Percentiles rank a stretch among this genome's conserved stretches.
phyloP scores from a whole-genome alignment of 176 grass and related monocot genomes.

The Oryza nivara region DNA sequence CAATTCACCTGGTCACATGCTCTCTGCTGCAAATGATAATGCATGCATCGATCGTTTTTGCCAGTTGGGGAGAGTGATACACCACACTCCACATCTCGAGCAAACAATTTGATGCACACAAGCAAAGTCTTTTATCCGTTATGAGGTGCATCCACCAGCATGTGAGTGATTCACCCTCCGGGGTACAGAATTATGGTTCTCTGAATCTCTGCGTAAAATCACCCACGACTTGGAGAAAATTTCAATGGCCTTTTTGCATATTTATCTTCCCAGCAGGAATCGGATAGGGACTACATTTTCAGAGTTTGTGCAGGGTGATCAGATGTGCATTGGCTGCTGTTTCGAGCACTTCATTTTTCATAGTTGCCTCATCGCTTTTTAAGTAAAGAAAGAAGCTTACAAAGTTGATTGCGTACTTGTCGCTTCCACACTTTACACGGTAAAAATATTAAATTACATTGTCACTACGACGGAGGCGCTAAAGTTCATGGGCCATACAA shows the following conservation, averaged over 20 bases:
- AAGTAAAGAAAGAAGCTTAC: background rate
- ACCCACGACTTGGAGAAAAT: background rate
- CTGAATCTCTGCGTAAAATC: background rate
- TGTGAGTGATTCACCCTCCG: background rate
- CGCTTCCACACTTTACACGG: constrained; percentile 20
- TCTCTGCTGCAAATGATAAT: background rate
- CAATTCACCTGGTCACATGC: constrained; percentile 6
- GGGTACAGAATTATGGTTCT: background rate
- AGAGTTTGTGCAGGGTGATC: constrained; percentile 21
- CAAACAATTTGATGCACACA: background rate
- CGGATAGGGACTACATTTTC: background rate
- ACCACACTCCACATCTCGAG: constrained; percentile 5
- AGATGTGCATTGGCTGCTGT: background rate
- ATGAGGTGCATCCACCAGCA: background rate
- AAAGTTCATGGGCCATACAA: background rate
- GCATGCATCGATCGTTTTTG: background rate
- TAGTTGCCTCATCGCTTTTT: background rate
- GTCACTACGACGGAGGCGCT: constrained; percentile 3
- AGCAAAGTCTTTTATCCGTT: constrained; percentile 1
- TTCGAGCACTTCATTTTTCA: background rate
- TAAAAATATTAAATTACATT: constrained; percentile 16
- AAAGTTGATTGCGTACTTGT: constrained; percentile 18
- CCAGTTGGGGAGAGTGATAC: constrained; percentile 16
- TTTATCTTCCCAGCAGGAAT: background rate
- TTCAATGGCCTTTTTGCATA: background rate